A percentile compares a stretch with the other conserved stretches of the same genome.
These are phyloP conservation scores for Echria macrotheca DNA, from an alignment of 495 filamentous ascomycete genomes.

Conservation along the genomic window DNA sequence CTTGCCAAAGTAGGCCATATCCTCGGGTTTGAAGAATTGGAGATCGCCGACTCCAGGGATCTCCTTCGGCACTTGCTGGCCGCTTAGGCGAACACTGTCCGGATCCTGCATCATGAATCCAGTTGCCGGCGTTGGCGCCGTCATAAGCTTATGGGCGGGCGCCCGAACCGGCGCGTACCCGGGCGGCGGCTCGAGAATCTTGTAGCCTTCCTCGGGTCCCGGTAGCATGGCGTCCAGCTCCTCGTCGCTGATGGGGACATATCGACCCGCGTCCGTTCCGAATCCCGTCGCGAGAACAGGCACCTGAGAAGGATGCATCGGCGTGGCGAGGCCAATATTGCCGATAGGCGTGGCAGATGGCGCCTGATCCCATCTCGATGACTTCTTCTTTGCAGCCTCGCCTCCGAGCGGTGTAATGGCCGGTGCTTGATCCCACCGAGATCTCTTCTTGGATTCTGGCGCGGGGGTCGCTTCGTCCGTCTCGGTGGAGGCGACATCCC, in stretches of 20 bases:
- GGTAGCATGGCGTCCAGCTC: slow-evolving; percentile 91
- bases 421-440: slow-evolving; percentile 87
- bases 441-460: slow-evolving; percentile 56
- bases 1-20: slow-evolving; percentile 99
- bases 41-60: slow-evolving; percentile 97
- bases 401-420: slow-evolving; percentile 49
- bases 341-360: slow-evolving; percentile 80
- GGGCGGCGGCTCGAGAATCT: slow-evolving; percentile 85
- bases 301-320: slow-evolving; percentile 74
- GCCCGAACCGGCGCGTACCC: slow-evolving; percentile 84
- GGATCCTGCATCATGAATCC: slow-evolving; percentile 99
- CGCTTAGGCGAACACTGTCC: slow-evolving; percentile 69
- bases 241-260: slow-evolving; percentile 81
- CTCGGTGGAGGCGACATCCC: slow-evolving; percentile 66
- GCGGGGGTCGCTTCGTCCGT: slow-evolving; percentile 41
- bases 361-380: slow-evolving; percentile 87
- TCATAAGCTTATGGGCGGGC: slow-evolving; percentile 68
- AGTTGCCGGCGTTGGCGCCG: slow-evolving; percentile 63
- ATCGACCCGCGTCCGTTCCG: slow-evolving; percentile 73
- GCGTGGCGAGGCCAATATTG: slow-evolving; percentile 74
- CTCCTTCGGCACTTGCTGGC: slow-evolving; percentile 91
- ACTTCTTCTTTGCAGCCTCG: slow-evolving; percentile 58
- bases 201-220: slow-evolving; percentile 71
- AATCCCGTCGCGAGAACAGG: slow-evolving; percentile 56
- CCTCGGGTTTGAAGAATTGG: slow-evolving; percentile 97